Conservation (phyloP, 176 grass and related monocot species). For the Tuctoria greenei region DNA sequence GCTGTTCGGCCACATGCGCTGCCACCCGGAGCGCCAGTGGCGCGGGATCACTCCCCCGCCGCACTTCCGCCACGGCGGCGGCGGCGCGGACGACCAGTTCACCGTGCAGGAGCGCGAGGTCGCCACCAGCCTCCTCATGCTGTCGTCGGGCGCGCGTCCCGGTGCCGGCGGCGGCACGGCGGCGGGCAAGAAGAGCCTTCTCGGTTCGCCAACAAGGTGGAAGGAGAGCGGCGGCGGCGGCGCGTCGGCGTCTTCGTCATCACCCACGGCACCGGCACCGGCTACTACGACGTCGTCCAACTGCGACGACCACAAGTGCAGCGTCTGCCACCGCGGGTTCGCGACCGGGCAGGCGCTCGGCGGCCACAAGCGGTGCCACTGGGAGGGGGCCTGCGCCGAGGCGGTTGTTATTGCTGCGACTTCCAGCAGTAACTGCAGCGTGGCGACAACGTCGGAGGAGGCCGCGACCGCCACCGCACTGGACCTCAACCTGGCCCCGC, state of each 20-base stretch:
- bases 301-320: conserved; percentile 38
- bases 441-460: neutral
- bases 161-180: neutral
- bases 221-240: neutral
- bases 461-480: neutral
- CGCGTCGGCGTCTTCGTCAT: neutral
- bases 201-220: neutral
- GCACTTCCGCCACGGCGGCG: neutral
- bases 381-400: conserved; percentile 15
- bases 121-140: conserved; percentile 34
- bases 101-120: conserved; percentile 34
- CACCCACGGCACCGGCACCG: too few species aligned
- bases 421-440: neutral
- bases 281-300: neutral
- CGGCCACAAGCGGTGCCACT: conserved; percentile 69
- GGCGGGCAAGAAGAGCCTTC: conserved; percentile 5
- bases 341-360: conserved; percentile 69
- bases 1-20: conserved; percentile 72
- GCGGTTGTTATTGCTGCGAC: neutral
- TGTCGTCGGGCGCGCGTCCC: too few species aligned
- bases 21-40: conserved; percentile 70
- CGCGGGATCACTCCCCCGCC: conserved; percentile 52
- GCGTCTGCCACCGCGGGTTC: conserved; percentile 45
- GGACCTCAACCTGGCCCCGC: conserved; percentile 49
- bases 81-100: neutral